Base-by-base conservation (phyloP, 768 basidiomycete genomes). In the Dacryopinax primogenitus region DNA sequence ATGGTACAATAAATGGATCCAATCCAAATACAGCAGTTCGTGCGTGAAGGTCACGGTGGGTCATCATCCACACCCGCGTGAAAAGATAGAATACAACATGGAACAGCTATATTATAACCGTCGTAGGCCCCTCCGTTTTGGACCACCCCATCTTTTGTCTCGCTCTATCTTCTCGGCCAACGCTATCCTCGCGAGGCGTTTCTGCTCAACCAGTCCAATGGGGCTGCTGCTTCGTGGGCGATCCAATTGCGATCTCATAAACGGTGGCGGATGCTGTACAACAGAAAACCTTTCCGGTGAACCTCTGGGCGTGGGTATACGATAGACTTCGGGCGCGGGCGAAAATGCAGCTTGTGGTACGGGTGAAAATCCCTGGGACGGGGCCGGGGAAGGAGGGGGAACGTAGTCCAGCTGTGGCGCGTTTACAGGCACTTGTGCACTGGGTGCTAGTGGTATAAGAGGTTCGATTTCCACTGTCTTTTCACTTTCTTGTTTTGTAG, bases 1-100 rank as follows among this genome's bases (percentile, higher is more conserved):
- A 58, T 28, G 30, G 51, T 58, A 58, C 51, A 58, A 30, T 58
- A 58, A 30, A 58, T 58, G 51, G 23, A 58, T 58, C 51, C 51
- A 44, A 58, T 58, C 51, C 51, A 58, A 28, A 30, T 58, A 58
- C 51, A 58, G 51, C 15, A 13, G 21, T 6, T 30, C 32, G 32
- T 58, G 51, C 30, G 32, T 11, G 51, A 44, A n/a, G n/a, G n/a
- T n/a, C n/a, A 39, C 37, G n/a, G 37, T 11, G 37, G 37, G n/a
- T 39, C 37, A n/a, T 39, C 37, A 39, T 11, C 37, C 12, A n/a
- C n/a, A 11, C 37, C n/a, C 37, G 37, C 37, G 37, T 11, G 37
- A n/a, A 39, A 9, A 32, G 4, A 4, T 58, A 58, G 51, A 28
- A 6, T 58, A 58, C 51, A 58, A 58, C 51, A 58, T 15, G 51